Base-by-base conservation (phyloP, 768 basidiomycete species). In the Sistotremastrum suecicum region DNA sequence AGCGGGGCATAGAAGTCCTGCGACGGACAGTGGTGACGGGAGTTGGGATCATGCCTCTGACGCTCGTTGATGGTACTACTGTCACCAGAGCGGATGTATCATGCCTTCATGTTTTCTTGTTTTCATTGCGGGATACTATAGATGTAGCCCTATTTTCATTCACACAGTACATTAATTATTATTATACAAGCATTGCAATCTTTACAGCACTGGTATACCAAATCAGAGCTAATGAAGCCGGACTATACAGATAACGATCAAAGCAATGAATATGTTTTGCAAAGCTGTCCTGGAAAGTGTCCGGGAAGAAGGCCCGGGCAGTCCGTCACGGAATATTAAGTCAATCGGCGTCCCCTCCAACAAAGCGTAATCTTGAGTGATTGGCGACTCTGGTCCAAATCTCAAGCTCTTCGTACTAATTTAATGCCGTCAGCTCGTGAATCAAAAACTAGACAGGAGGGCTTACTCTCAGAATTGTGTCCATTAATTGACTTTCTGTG, bases 401-500 rank as follows among this genome's bases (percentile, higher is more conserved):
- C 45, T 83, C 76, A 51, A 92, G 68, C 41, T 80, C 72, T 61
- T 95, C 91, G 60, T 95, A 97, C 92, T 97, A n/a, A 46, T 34
- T 39, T 40, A 36, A 50, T 8, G 51, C 31, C 10, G 36, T 53
- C 39, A 34, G 42, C 48, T 45, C 55, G 49, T 45, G 42, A 56
- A 29, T 48, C 3, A n/a, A 10, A 7, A 29, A 39, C 5, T 34
- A 45, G 5, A 45, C 5, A 43, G 41, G 43, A 9, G 48, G 30
- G 58, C 78, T 60, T 56, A 91, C 91, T 69, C 83, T 71, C 11
- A 69, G 55, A 43, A 97, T 82, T 1, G 88, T 86, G 50, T 87
- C 80, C 69, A 83, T 86, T 9, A 99, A 71, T 62, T 90, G 84
- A 1, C 73, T 78, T 59, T 99, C 94, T 9, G 89, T 97, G 63